phyloP scores from a whole-genome alignment of 2,329 filamentous ascomycete species.

The Colletotrichum cereale region DNA sequence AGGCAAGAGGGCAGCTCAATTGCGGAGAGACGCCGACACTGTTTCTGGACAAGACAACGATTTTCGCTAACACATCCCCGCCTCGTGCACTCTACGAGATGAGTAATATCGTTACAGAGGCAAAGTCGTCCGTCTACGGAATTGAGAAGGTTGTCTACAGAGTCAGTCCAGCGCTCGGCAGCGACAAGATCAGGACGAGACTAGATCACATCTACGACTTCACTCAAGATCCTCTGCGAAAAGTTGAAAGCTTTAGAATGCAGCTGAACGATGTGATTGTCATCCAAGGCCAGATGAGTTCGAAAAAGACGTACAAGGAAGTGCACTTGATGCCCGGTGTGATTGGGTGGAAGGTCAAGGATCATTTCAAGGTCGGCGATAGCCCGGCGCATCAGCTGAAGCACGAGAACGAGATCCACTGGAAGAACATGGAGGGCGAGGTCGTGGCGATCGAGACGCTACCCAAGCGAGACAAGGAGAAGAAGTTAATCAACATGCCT shows the following conservation, averaged over 20 bases:
- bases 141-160: conserved; percentile 47
- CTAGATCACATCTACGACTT: conserved; percentile 49
- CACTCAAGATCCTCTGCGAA: conserved; percentile 29
- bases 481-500: conserved; percentile 40
- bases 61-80: conserved; percentile 32
- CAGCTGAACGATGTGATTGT: conserved; percentile 16
- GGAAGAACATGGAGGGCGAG: conserved; percentile 44
- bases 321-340: conserved; percentile 41
- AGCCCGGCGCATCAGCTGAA: conserved; percentile 42
- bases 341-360: conserved; percentile 42
- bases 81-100: conserved; percentile 44
- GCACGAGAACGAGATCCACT: conserved; percentile 43
- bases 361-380: conserved; percentile 43
- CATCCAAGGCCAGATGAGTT: conserved; percentile 43
- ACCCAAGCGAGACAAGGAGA: conserved; percentile 42
- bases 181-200: conserved; percentile 40
- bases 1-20: conserved; percentile 8
- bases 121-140: conserved; percentile 40
- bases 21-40: conserved; percentile 29
- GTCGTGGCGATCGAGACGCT: conserved; percentile 46
- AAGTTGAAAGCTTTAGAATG: conserved; percentile 1
- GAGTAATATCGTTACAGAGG: conserved; percentile 44
- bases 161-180: conserved; percentile 32
- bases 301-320: conserved; percentile 42
- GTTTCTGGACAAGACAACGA: conserved; percentile 22